These are phyloP conservation scores for Orbilia brochopaga DNA, from an alignment of 2,329 filamentous ascomycete genomes.

Conservation along the genomic window DNA sequence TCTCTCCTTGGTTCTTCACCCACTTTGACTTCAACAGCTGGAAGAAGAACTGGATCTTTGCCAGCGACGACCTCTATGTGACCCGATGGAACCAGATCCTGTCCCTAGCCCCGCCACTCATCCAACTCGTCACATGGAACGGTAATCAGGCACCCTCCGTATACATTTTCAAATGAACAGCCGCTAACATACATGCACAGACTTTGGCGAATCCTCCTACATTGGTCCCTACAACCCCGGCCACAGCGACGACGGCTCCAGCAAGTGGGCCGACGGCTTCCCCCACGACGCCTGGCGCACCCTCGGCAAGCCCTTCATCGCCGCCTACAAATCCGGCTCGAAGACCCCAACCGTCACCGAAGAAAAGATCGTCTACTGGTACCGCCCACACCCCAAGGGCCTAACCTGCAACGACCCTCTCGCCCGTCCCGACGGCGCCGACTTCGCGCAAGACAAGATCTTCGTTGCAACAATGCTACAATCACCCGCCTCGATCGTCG, in stretches of 20 bases:
- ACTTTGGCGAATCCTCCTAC: slow-evolving; percentile 68
- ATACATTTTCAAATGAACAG: background rate
- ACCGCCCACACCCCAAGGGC: slow-evolving; percentile 58
- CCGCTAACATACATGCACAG: slow-evolving; percentile 57
- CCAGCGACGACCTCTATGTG: slow-evolving; percentile 68
- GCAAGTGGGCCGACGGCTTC: slow-evolving; percentile 61
- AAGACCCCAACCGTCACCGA: slow-evolving; percentile 56
- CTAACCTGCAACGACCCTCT: slow-evolving; percentile 52
- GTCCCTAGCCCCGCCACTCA: slow-evolving; percentile 55
- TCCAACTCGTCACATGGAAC: slow-evolving; percentile 57
- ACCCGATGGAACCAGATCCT: slow-evolving; percentile 66
- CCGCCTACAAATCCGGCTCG: slow-evolving; percentile 62
- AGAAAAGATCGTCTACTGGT: slow-evolving; percentile 60
- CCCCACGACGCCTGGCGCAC: slow-evolving; percentile 64
- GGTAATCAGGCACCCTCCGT: slow-evolving; percentile 15
- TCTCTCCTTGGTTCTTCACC: slow-evolving; percentile 69
- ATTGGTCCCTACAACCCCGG: slow-evolving; percentile 62
- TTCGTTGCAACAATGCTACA: slow-evolving; percentile 57
- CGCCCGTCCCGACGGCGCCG: slow-evolving; percentile 52
- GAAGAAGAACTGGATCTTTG: slow-evolving; percentile 69
- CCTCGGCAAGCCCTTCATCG: slow-evolving; percentile 63
- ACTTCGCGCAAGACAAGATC: slow-evolving; percentile 52
- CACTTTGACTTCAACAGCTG: slow-evolving; percentile 61
- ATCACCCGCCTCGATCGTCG: slow-evolving; percentile 55
- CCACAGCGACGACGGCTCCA: slow-evolving; percentile 61